phyloP scores from a whole-genome alignment of 805 yeast species.

The Zygoascus tannicola region DNA sequence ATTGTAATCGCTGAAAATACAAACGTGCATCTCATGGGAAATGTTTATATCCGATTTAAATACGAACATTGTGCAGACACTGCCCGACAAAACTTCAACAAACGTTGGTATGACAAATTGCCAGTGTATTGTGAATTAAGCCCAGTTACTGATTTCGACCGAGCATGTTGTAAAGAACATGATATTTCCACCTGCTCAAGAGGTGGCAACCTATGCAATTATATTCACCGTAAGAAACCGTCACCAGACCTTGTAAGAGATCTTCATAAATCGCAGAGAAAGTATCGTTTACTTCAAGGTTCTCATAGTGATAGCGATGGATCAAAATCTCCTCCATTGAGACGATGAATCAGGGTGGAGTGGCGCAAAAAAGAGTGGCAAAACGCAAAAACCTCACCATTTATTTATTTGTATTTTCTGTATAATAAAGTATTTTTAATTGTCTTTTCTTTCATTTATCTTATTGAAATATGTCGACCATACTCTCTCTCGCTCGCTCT shows the following conservation, averaged over 20 bases:
- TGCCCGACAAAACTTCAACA: conserved; percentile 55
- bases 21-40: conserved; percentile 65
- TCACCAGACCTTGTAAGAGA: conserved; percentile 33
- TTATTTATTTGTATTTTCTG: too few species aligned
- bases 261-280: conserved; percentile 35
- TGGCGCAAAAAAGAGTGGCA: too few species aligned
- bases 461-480: neutral
- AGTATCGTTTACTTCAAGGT: conserved; percentile 9
- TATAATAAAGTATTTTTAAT: neutral
- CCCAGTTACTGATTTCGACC: conserved; percentile 61
- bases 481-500: too few species aligned
- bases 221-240: conserved; percentile 68
- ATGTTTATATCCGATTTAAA: conserved; percentile 63
- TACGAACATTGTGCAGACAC: conserved; percentile 46
- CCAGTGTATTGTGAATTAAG: conserved; percentile 76
- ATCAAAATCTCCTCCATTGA: too few species aligned
- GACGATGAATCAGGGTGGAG: too few species aligned
- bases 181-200: conserved; percentile 59
- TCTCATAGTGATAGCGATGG: neutral
- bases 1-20: conserved; percentile 75
- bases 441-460: too few species aligned
- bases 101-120: conserved; percentile 70
- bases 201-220: conserved; percentile 71
- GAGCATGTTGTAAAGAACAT: conserved; percentile 68
- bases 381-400: too few species aligned